Base-by-base conservation (phyloP, 2,329 filamentous ascomycete genomes). In the Fusarium secorum region DNA sequence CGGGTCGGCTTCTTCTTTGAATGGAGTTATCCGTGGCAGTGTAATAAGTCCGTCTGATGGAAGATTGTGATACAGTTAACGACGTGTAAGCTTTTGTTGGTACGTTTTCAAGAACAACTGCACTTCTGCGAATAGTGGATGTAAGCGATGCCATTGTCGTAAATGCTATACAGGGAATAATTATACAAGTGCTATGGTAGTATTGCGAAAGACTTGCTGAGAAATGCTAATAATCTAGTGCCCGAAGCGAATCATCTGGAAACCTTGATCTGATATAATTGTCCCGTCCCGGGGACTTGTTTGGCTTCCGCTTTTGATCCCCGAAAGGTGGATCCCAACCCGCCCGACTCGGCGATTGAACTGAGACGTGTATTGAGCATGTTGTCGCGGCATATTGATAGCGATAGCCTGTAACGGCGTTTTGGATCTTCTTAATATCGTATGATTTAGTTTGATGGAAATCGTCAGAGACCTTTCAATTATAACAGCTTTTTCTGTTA, bases 311-410 rank as follows among this genome's bases (percentile, higher is more conserved):
- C 30, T 11, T 28, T 64, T 28, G 33, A 33, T 42, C 35, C 41
- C 61, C 61, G 61, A 57, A 57, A n/a, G 32, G n/a, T 42, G 26
- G 42, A 26, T 33, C 24, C 18, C n/a, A 13, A 15, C n/a, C 24
- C 14, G 7, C 30, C 20, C 41, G 41, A 42, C 28, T 22, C 60
- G 60, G 41, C 35, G 62, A 64, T 42, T 64, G 60, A 52, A 42
- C 22, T 11, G 20, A 18, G 22, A 20, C 9, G 8, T n/a, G 5
- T 20, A n/a, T 17, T 26, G 28, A 24, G n/a, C 38, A 39, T n/a
- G 2, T 26, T 22, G 4, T 46, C 30, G 30, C 20, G 39, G 32
- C 30, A 35, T 4, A 10, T 15, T 1, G 1, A 28, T 9, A 28
- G 20, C 30, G 30, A 56, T n/a, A 56, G 30, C 39, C 39, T 32